Conservation (phyloP, 139 green algal species). For the Chlorella sp. region DNA sequence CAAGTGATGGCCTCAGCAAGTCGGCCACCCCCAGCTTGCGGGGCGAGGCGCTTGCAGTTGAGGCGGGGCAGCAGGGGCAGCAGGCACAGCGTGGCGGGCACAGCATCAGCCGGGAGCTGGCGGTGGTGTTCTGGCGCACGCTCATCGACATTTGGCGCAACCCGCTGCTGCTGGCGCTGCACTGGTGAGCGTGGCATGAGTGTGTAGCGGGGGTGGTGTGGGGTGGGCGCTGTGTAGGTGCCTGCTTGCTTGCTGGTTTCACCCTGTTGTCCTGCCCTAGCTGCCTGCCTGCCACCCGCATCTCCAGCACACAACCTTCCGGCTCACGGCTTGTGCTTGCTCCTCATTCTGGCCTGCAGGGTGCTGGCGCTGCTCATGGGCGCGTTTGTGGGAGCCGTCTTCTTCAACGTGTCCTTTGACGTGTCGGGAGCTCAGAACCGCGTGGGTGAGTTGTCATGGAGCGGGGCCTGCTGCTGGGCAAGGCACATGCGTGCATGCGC, state of each 20-base stretch:
- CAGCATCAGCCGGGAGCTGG: conserved; percentile 56
- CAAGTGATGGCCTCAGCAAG: not conserved
- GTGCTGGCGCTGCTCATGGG: conserved; percentile 64
- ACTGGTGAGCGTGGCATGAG: conserved; percentile 50
- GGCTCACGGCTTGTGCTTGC: not conserved
- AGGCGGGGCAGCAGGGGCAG: not conserved
- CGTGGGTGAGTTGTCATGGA: conserved; percentile 34
- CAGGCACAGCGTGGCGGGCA: not conserved
- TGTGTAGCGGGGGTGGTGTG: too few relatives aligned
- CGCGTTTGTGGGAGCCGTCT: conserved; percentile 68
- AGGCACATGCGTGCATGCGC: too few relatives aligned
- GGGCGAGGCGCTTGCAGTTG: not conserved
- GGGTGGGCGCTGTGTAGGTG: too few relatives aligned
- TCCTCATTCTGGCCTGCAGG: not conserved
- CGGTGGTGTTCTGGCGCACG: conserved; percentile 72
- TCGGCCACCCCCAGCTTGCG: not conserved
- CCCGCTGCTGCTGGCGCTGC: conserved; percentile 69
- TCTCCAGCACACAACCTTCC: not conserved
- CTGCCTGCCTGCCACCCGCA: not conserved
- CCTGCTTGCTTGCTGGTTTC: not conserved
- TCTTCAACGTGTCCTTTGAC: conserved; percentile 61
- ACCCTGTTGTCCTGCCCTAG: not conserved
- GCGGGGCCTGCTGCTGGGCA: too few relatives aligned
- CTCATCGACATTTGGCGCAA: conserved; percentile 74
- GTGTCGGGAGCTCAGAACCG: conserved; percentile 74